These are phyloP conservation scores for Bullera alba DNA, from an alignment of 768 basidiomycete species.

Conservation along the genomic window DNA sequence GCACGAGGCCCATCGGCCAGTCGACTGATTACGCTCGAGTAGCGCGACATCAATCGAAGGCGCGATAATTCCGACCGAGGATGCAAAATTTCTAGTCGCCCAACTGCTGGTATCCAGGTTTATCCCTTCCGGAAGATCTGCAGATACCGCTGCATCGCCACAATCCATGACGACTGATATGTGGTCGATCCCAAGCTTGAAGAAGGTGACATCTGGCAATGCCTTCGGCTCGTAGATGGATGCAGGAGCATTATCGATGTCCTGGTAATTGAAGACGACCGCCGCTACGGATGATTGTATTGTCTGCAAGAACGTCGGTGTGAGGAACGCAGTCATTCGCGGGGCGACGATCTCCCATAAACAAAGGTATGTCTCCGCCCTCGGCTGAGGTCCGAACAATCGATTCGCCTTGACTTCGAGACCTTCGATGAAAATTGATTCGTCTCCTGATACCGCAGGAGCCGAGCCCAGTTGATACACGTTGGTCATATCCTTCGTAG, in stretches of 20 bases:
- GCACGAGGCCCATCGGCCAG: slow-evolving; percentile 60
- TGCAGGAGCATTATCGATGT: slow-evolving; percentile 74
- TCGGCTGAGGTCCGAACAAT: slow-evolving; percentile 81
- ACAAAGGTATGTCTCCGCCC: slow-evolving; percentile 77
- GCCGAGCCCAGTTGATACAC: slow-evolving; percentile 31
- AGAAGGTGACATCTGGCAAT: slow-evolving; percentile 84
- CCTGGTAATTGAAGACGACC: slow-evolving; percentile 65
- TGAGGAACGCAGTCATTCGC: slow-evolving; percentile 54
- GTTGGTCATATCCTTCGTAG: slow-evolving; percentile 47
- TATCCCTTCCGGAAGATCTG: slow-evolving; percentile 58
- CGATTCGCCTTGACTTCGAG: slow-evolving; percentile 74
- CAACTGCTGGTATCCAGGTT: slow-evolving; percentile 67
- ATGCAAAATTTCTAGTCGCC: slow-evolving; percentile 62
- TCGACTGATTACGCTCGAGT: slow-evolving; percentile 44
- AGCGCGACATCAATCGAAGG: slow-evolving; percentile 54
- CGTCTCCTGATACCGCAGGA: slow-evolving; percentile 9
- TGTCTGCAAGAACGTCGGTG: slow-evolving; percentile 53
- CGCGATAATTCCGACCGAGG: slow-evolving; percentile 57
- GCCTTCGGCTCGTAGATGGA: slow-evolving; percentile 50
- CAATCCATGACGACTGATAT: slow-evolving; percentile 57
- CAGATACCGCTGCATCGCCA: slow-evolving; percentile 53
- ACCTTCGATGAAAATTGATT: slow-evolving; percentile 52
- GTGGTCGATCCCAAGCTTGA: slow-evolving; percentile 59
- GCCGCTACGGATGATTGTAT: slow-evolving; percentile 55
- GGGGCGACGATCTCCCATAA: slow-evolving; percentile 86